Evolutionary conservation across 2,329 filamentous ascomycete species (phyloP).

Genomic region (Bisporella sp.): DNA sequence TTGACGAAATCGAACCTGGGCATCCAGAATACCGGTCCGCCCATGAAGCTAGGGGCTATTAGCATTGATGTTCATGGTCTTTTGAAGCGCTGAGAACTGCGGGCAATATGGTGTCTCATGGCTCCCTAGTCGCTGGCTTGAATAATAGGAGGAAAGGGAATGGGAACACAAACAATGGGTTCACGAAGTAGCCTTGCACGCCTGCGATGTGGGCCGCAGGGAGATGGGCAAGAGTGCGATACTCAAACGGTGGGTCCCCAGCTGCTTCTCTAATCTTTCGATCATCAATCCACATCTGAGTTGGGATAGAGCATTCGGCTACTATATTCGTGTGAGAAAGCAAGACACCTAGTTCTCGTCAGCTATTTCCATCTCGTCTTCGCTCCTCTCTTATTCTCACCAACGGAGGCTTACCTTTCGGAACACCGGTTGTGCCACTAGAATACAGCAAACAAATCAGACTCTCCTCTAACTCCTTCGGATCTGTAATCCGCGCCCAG

Average conservation of each 20-base stretch:
- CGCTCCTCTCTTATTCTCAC: not conserved
- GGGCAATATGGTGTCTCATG: too few relatives aligned
- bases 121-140: too few relatives aligned
- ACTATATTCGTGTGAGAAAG: constrained; percentile 37
- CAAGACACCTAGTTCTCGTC: constrained; percentile 25
- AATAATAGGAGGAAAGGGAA: too few relatives aligned
- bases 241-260: constrained; percentile 25
- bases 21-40: constrained; percentile 55
- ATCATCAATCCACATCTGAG: constrained; percentile 26
- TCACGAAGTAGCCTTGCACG: constrained; percentile 38
- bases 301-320: constrained; percentile 30
- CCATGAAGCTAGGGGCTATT: constrained; percentile 27
- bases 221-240: constrained; percentile 37
- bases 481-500: constrained; percentile 49
- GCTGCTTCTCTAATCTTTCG: constrained; percentile 10
- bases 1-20: constrained; percentile 47
- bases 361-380: not conserved
- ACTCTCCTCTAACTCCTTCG: constrained; percentile 36
- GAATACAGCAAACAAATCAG: constrained; percentile 72
- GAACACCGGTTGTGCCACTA: constrained; percentile 72
- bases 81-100: too few relatives aligned
- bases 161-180: constrained; percentile 24
- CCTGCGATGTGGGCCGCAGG: constrained; percentile 41
- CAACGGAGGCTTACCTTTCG: constrained; percentile 58
- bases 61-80: too few relatives aligned